Evolutionary conservation across 164 flowering plant species (phyloP).

Genomic region (Chimonanthus salicifolius): DNA sequence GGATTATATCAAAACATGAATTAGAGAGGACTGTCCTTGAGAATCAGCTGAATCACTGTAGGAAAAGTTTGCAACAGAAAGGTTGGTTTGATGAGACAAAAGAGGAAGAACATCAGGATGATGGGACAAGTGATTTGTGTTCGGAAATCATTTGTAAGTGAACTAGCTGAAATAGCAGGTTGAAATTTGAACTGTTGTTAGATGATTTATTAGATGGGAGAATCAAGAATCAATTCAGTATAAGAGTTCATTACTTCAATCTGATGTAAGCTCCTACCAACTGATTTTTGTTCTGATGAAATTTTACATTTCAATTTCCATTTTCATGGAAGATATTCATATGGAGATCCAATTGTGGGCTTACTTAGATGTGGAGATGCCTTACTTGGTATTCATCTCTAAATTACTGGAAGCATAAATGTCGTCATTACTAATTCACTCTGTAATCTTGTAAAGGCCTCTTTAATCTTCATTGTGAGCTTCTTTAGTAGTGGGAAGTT

Average conservation of each 20-base stretch:
- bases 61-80: neutral
- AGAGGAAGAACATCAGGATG: constrained; percentile 24
- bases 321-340: neutral
- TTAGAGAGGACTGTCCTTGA: constrained; percentile 33
- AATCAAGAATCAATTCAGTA: constrained; percentile 15
- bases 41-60: constrained; percentile 27
- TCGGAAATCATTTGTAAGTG: neutral
- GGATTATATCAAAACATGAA: constrained; percentile 41
- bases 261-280: neutral
- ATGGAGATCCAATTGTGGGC: neutral
- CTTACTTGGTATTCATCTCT: too few species aligned
- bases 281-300: neutral
- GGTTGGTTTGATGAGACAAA: constrained; percentile 2
- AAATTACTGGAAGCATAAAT: too few species aligned
- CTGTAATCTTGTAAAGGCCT: too few species aligned
- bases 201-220: constrained; percentile 7
- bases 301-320: neutral
- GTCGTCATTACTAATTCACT: too few species aligned
- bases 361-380: neutral
- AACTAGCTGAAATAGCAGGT: neutral
- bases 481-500: too few species aligned
- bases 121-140: neutral
- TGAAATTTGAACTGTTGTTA: neutral
- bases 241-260: neutral
- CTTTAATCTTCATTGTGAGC: too few species aligned